phyloP scores from a whole-genome alignment of 2,329 filamentous ascomycete species.

The Diaporthe ilicicola region DNA sequence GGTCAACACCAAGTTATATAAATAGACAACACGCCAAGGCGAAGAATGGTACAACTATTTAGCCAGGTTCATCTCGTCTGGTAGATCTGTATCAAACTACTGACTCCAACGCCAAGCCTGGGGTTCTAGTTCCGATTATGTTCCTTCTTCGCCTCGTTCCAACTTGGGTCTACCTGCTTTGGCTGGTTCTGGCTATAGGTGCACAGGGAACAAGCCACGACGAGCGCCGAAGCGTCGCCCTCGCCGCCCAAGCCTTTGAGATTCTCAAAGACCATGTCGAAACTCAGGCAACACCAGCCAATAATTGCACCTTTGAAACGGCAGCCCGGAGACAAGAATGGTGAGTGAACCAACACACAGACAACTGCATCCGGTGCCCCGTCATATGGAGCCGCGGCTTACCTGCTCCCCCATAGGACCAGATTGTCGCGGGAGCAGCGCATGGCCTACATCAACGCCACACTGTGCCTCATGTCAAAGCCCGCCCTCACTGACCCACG shows the following conservation, averaged over 20 bases:
- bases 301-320: slow-evolving; percentile 36
- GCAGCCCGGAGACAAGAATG: slow-evolving; percentile 36
- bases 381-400: neutral
- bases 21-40: neutral
- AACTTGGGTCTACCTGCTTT: neutral
- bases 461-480: slow-evolving; percentile 41
- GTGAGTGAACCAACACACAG: slow-evolving; percentile 17
- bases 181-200: slow-evolving; percentile 11
- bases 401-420: slow-evolving; percentile 26
- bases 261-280: slow-evolving; percentile 3
- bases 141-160: neutral
- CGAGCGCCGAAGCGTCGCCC: neutral
- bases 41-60: neutral
- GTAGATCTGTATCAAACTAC: neutral
- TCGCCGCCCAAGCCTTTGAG: neutral
- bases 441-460: slow-evolving; percentile 42
- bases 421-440: slow-evolving; percentile 31
- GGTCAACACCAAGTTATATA: neutral
- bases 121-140: slow-evolving; percentile 8
- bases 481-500: slow-evolving; percentile 37
- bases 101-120: neutral
- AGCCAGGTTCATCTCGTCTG: neutral
- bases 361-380: neutral
- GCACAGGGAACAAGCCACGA: slow-evolving; percentile 1
- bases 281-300: slow-evolving; percentile 15